Evolutionary conservation across 1,139 yeast species (phyloP), one percentile per base, ranked within the genome.

Genomic region (Magnusiomyces tetraspermus): DNA sequence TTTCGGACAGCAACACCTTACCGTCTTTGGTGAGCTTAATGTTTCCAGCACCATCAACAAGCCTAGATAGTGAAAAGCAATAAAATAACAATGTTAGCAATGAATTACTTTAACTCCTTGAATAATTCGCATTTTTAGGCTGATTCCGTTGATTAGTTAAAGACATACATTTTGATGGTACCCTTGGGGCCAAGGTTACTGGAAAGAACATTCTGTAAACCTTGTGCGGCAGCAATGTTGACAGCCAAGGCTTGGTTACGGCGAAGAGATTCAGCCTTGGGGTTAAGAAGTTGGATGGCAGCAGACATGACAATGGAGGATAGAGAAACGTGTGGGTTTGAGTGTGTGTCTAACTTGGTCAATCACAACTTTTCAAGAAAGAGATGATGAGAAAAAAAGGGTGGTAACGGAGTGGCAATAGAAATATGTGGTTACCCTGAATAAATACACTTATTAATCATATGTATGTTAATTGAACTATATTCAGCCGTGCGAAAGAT

Each of bases 141-240:
- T 41, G 28, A 41, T 5, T 21, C 28, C 21, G 17, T 6, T 21
- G 43, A 17, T 42, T 53, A 75, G 26, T 23, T 21, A n/a, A n/a
- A n/a, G n/a, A 23, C 49, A 33, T 30, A 46, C 83, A 92, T 85
- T 73, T 92, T 92, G 64, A 94, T 75, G 31, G 99, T 94, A 52
- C 99, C 99, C 67, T 88, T 88, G 46, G 99, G 99, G 31, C 99
- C 98, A 63, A 92, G 74, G 67, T 92, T 92, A 56, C 96, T 83
- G 55, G 92, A 83, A 58, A 92, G 75, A 46, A 92, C 97, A 64
- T 81, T 86, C 71, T 94, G 98, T 56, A 92, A 76, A 38, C 99
- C 99, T 67, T 88, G 96, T 5, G 98, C 98, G 2, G 98, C 97
- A 33, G 89, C 80, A 55, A 89, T 88, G 71, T 92, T 94, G 48